Base-by-base conservation (phyloP, 2,329 filamentous ascomycete species). In the Chrysoporthe cubensis region DNA sequence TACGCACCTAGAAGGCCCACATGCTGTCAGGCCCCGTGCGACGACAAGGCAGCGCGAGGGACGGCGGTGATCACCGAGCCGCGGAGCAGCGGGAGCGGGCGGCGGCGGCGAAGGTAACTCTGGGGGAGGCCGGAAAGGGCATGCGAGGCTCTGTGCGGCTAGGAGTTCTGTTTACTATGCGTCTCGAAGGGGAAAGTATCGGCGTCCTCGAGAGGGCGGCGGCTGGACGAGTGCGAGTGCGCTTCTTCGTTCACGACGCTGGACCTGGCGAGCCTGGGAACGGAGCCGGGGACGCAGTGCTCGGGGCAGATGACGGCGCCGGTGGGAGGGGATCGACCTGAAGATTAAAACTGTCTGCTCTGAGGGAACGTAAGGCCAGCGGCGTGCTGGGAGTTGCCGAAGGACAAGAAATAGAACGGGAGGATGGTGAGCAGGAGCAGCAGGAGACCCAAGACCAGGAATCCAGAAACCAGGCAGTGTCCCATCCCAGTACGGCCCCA, bases 1-100 rank as follows among this genome's bases (percentile, higher is more conserved):
- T 16, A 70, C 68, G 59, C 57, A 70, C 68, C 68, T 70, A 70
- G 60, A 70, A 65, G 65, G 48, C 46, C 68, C 68, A 68, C 68
- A 70, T 70, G 68, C 68, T 70, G 68, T 68, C 68, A 66, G 65
- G 62, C 61, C 66, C 52, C 62, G 26, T 26, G 26, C 26, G 52
- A 50, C 52, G 59, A 62, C 68, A 66, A 66, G 50, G 59, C 57
- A 59, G 26, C 26, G 26, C 26, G 61, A 54, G 21, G 16, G 52
- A 57, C 56, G 40, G 46, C 8, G 34, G 56, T 32, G 46, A 54
- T 37, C 37, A 50, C 48, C 61, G 61, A 7, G 32, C 50, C 54
- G 54, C 14, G 8, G 16, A 58, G 26, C 37, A n/a, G 40, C 37
- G 13, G 13, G 52, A 18, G 21, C 37, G 34, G 14, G 63, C 16